These are phyloP conservation scores for Penicillium sp. DNA, from an alignment of 2,329 filamentous ascomycete genomes.

Conservation along the genomic window DNA sequence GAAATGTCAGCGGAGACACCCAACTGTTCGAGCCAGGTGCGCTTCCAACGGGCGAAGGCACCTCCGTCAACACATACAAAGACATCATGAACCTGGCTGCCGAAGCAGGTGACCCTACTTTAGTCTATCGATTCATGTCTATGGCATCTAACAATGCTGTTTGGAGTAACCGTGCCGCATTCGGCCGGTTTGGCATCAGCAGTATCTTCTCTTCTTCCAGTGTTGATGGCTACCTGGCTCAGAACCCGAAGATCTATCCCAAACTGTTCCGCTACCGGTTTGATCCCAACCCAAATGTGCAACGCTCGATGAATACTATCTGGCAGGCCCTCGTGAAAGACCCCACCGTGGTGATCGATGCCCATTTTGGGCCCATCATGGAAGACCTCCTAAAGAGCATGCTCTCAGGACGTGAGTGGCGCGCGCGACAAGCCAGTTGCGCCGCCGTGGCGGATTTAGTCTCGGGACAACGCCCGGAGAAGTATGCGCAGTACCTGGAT, in stretches of 20 bases:
- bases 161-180: constrained; percentile 95
- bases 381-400: constrained; percentile 84
- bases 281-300: constrained; percentile 91
- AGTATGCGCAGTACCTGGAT: constrained; percentile 82
- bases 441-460: constrained; percentile 86
- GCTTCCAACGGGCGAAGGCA: constrained; percentile 85
- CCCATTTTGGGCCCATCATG: constrained; percentile 87
- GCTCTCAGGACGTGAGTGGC: constrained; percentile 82
- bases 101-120: constrained; percentile 90
- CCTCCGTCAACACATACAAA: constrained; percentile 91
- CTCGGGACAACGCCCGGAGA: constrained; percentile 73
- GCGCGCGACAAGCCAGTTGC: constrained; percentile 89
- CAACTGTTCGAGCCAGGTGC: constrained; percentile 92
- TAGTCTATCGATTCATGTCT: constrained; percentile 99
- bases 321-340: constrained; percentile 97
- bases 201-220: constrained; percentile 86
- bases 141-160: constrained; percentile 93
- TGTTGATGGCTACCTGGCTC: constrained; percentile 66
- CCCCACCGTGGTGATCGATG: constrained; percentile 72
- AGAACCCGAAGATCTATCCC: constrained; percentile 92
- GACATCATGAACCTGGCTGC: constrained; percentile 96
- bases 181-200: constrained; percentile 90
- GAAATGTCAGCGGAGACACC: constrained; percentile 85
- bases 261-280: constrained; percentile 95
- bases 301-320: constrained; percentile 95